Evolutionary conservation across 306 rosid genomes (phyloP).

Genomic region (Vigna unguiculata): DNA sequence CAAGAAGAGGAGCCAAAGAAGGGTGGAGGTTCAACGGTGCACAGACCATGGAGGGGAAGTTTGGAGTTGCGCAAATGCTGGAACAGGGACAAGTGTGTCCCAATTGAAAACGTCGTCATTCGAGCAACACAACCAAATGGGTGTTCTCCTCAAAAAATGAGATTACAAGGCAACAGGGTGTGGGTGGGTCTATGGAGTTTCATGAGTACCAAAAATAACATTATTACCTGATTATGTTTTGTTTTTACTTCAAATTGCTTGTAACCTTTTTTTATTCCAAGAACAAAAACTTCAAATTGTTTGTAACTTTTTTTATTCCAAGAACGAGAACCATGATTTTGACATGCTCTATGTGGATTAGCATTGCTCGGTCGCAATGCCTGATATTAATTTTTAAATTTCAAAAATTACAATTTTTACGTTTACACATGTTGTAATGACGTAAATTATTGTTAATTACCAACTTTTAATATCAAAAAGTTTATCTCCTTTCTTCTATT

Average conservation of each 20-base stretch:
- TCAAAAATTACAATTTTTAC: no score
- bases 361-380: no score
- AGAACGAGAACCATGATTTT: no score
- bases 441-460: no score
- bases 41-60: slow-evolving; percentile 37
- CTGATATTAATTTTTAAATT: no score
- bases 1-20: slow-evolving; percentile 52
- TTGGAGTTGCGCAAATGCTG: slow-evolving; percentile 46
- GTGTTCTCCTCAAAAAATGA: background rate
- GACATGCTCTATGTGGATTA: no score
- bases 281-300: background rate
- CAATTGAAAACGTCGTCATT: slow-evolving; percentile 73
- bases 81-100: slow-evolving; percentile 54
- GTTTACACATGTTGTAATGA: no score
- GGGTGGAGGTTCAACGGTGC: slow-evolving; percentile 45
- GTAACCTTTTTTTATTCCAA: background rate
- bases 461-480: no score
- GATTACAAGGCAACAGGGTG: background rate
- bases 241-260: background rate
- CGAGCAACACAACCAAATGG: background rate
- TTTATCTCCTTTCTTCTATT: no score
- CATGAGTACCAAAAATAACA: background rate
- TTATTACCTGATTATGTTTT: no score
- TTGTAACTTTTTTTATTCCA: background rate
- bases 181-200: background rate